Base-by-base conservation (phyloP, 441 rosid genomes). In the Lepidium campestre region DNA sequence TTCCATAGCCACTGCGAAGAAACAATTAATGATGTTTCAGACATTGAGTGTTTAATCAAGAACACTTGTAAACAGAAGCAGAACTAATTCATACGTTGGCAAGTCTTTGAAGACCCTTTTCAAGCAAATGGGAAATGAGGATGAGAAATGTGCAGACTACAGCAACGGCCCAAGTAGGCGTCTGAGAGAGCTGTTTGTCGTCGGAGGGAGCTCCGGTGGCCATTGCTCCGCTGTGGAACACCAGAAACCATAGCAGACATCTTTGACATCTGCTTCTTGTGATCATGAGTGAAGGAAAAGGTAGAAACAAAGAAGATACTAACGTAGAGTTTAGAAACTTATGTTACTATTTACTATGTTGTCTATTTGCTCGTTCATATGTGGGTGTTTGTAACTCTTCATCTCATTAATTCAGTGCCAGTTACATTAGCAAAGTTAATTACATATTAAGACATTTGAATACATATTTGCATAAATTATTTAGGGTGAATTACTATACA, bases 151-250 rank as follows among this genome's bases (percentile, higher is more conserved):
- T 74, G 78, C 82, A 85, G 72, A 91, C 91, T 11, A 74, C 71
- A 11, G 97, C 83, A 1, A 91, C 96, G 0, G 96, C 97, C 97
- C 97, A 88, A 25, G 97, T 91, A 2, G 93, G 87, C 25, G 96
- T 91, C 77, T 88, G 85, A 60, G 82, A 82, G 39, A 91, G 88
- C 67, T 77, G 54, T 71, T 87, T 84, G 57, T 60, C 74, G 22
- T 44, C 76, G 9, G 76, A 67, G 27, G 75, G 59, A 42, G 74
- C 47, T 20, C 47, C 67, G 9, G 76, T 60, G 22, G 39, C 65
- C 1, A 17, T 25, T 58, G 57, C 64, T 45, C 59, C 77, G 3
- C 54, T 41, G n/a, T 61, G 59, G 18, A 73, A n/a, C 37, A 47
- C 18, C 10, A 73, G 57, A 65, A 58, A 52, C 62, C 72, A 54